A percentile compares a stretch with the other conserved stretches of the same genome.
Evolutionary conservation across 208 protist genomes (phyloP).

Genomic region (Leishmania amazonensis): DNA sequence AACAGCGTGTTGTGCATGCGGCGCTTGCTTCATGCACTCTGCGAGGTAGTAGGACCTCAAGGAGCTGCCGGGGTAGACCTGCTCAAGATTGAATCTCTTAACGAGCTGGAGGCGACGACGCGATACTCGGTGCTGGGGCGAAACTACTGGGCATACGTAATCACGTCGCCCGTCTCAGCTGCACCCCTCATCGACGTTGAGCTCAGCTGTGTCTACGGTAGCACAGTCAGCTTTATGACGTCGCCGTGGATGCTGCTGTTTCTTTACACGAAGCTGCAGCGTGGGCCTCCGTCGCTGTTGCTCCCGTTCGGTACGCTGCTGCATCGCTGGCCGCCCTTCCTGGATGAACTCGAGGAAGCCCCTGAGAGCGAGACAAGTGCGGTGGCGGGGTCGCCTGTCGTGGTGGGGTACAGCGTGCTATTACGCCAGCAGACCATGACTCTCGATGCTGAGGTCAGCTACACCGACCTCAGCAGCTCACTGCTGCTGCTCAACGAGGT

Average conservation of each 20-base stretch:
- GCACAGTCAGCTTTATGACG: constrained; percentile 75
- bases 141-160: constrained; percentile 88
- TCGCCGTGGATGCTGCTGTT: constrained; percentile 86
- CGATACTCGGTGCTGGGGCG: constrained; percentile 84
- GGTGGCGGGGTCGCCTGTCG: background rate
- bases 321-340: constrained; percentile 56
- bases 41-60: constrained; percentile 42
- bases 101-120: constrained; percentile 87
- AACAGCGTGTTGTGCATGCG: constrained; percentile 80
- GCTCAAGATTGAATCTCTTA: constrained; percentile 89
- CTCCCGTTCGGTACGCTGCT: constrained; percentile 72
- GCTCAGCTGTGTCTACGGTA: constrained; percentile 79
- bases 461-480: constrained; percentile 60
- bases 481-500: constrained; percentile 78
- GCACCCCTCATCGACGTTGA: constrained; percentile 77
- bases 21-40: constrained; percentile 66
- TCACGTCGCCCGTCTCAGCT: constrained; percentile 59
- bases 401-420: constrained; percentile 42
- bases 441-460: constrained; percentile 74
- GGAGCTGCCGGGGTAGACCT: constrained; percentile 77
- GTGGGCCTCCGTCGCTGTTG: constrained; percentile 65
- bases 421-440: constrained; percentile 73
- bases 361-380: background rate
- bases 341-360: constrained; percentile 41
- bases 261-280: constrained; percentile 51